phyloP scores from a whole-genome alignment of 1,139 yeast species.

The Torulaspora pretoriensis region DNA sequence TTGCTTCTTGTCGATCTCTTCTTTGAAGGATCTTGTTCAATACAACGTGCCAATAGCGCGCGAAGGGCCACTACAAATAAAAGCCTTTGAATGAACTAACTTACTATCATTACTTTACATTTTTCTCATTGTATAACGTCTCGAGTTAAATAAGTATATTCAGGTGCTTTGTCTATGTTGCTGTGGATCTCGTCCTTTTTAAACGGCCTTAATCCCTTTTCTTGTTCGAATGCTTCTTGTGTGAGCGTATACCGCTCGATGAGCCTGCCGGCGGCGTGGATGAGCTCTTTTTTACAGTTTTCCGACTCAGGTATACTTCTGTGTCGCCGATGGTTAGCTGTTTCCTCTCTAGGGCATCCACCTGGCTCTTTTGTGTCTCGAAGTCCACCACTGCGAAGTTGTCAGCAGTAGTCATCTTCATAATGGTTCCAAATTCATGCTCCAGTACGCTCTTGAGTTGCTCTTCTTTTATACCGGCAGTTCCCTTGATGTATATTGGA shows the following conservation, averaged over 20 bases:
- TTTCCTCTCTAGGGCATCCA: slow-evolving; percentile 31
- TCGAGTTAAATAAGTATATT: not conserved
- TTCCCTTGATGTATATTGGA: slow-evolving; percentile 33
- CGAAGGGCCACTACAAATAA: not conserved
- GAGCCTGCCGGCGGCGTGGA: slow-evolving; percentile 16
- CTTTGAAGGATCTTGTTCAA: not conserved
- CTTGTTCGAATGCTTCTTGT: slow-evolving; percentile 14
- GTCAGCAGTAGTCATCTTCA: slow-evolving; percentile 31
- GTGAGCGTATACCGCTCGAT: slow-evolving; percentile 11
- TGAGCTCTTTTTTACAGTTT: slow-evolving; percentile 26
- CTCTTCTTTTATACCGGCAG: slow-evolving; percentile 30
- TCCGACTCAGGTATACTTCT: slow-evolving; percentile 29
- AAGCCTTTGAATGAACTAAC: not conserved
- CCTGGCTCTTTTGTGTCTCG: slow-evolving; percentile 31
- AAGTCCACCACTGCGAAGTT: slow-evolving; percentile 36
- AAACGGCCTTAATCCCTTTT: slow-evolving; percentile 9
- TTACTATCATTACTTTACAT: slow-evolving; percentile 2
- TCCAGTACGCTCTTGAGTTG: slow-evolving; percentile 23
- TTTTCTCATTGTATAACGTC: slow-evolving; percentile 3
- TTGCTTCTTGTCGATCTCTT: not conserved
- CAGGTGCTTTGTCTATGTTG: slow-evolving; percentile 1
- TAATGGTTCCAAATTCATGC: slow-evolving; percentile 32
- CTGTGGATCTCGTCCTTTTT: not conserved
- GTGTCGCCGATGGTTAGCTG: slow-evolving; percentile 24
- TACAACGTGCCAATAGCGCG: not conserved